Evolutionary conservation across 108 stramenopile genomes (phyloP).

Genomic region (Phaeodactylum tricornutum): DNA sequence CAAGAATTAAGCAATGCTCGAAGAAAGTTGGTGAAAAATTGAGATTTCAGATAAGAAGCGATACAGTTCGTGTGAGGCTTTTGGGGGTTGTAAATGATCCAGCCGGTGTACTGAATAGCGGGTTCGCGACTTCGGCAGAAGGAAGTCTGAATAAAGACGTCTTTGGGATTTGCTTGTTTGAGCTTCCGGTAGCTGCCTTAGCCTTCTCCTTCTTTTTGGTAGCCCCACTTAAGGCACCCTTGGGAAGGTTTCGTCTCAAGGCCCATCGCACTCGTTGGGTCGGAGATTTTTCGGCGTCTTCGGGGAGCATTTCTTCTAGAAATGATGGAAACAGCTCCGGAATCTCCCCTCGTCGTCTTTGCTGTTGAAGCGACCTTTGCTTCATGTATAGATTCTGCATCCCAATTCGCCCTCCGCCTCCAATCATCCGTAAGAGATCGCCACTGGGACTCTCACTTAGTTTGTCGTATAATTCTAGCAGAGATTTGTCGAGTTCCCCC

Average conservation of each 20-base stretch:
- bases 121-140: no score
- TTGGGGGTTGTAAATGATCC: no score
- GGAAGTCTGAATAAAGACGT: no score
- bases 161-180: no score
- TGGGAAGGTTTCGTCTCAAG: conserved; percentile 6
- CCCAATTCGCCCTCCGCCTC: conserved; percentile 67
- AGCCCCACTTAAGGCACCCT: no score
- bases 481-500: conserved; percentile 73
- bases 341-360: neutral
- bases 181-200: no score
- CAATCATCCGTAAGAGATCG: conserved; percentile 65
- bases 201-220: no score
- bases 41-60: no score
- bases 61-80: no score
- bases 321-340: conserved; percentile 1
- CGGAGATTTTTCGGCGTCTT: conserved; percentile 1
- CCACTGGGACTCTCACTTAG: conserved; percentile 57
- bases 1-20: no score
- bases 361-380: conserved; percentile 23
- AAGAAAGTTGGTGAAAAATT: no score
- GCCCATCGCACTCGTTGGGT: conserved; percentile 8
- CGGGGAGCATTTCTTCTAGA: conserved; percentile 5
- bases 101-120: no score
- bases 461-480: conserved; percentile 62
- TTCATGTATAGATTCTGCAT: conserved; percentile 64